Conservation (phyloP, 2,329 filamentous ascomycete genomes). For the Microdochium trichocladiopsis region DNA sequence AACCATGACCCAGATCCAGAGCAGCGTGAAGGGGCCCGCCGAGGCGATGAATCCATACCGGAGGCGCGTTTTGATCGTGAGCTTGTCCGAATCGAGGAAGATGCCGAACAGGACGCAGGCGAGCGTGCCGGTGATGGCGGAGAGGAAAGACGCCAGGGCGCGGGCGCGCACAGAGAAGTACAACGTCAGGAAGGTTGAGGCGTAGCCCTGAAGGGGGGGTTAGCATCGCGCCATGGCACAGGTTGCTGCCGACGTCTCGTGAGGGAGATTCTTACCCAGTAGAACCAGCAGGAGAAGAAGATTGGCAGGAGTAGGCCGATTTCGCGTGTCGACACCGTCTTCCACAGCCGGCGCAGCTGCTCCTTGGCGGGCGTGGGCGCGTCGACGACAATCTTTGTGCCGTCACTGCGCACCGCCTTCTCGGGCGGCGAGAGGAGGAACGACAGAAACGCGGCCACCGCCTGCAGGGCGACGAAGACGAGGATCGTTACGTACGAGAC, state of each 20-base stretch:
- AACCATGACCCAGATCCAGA: constrained; percentile 67
- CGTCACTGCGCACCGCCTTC: constrained; percentile 59
- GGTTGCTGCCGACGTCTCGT: too few relatives aligned
- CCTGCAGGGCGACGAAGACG: constrained; percentile 65
- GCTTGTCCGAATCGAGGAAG: constrained; percentile 9
- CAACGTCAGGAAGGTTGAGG: constrained; percentile 43
- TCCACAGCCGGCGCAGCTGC: constrained; percentile 55
- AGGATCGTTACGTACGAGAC: constrained; percentile 64
- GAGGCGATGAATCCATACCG: constrained; percentile 49
- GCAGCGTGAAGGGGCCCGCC: constrained; percentile 46
- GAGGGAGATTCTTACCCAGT: constrained; percentile 23
- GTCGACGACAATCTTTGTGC: constrained; percentile 49
- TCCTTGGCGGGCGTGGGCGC: constrained; percentile 55
- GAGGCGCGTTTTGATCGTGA: constrained; percentile 23
- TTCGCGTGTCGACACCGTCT: constrained; percentile 63
- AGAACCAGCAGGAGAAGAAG: constrained; percentile 59
- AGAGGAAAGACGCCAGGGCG: constrained; percentile 64
- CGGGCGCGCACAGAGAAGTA: constrained; percentile 67
- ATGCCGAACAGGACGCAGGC: constrained; percentile 48
- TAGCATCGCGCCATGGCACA: constrained; percentile 3
- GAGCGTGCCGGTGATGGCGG: constrained; percentile 58
- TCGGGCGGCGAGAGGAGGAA: constrained; percentile 54
- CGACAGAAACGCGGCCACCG: constrained; percentile 55
- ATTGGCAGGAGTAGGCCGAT: constrained; percentile 66
- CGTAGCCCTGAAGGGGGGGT: constrained; percentile 17